phyloP scores from a whole-genome alignment of 139 green algal genomes.

The Dunaliella sp. region DNA sequence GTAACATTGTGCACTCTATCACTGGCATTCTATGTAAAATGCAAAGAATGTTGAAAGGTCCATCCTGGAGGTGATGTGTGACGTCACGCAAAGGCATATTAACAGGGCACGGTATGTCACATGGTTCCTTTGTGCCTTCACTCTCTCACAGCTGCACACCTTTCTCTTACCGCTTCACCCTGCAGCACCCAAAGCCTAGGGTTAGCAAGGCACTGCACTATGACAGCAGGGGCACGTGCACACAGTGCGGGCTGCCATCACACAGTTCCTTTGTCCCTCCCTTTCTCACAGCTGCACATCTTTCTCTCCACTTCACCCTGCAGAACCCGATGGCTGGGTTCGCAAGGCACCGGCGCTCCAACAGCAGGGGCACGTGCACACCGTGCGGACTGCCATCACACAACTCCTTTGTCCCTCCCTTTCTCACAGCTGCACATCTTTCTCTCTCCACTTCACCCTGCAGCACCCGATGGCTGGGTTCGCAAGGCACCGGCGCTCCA shows the following conservation, averaged over 20 bases:
- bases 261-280: neutral
- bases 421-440: neutral
- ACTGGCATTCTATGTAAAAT: too few relatives aligned
- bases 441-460: too few relatives aligned
- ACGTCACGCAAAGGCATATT: too few relatives aligned
- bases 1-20: too few relatives aligned
- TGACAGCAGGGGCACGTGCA: too few relatives aligned
- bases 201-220: neutral
- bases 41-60: too few relatives aligned
- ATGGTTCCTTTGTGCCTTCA: neutral
- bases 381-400: too few relatives aligned
- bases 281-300: neutral
- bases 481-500: neutral
- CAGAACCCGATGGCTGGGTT: neutral
- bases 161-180: neutral
- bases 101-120: too few relatives aligned
- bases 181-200: neutral
- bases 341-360: neutral
- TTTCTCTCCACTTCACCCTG: neutral
- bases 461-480: neutral
- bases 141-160: neutral
- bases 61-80: too few relatives aligned
- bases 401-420: neutral
- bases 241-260: too few relatives aligned
- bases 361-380: neutral